These are phyloP conservation scores for Betula pendula DNA, from an alignment of 306 rosid genomes.

Conservation along the genomic window DNA sequence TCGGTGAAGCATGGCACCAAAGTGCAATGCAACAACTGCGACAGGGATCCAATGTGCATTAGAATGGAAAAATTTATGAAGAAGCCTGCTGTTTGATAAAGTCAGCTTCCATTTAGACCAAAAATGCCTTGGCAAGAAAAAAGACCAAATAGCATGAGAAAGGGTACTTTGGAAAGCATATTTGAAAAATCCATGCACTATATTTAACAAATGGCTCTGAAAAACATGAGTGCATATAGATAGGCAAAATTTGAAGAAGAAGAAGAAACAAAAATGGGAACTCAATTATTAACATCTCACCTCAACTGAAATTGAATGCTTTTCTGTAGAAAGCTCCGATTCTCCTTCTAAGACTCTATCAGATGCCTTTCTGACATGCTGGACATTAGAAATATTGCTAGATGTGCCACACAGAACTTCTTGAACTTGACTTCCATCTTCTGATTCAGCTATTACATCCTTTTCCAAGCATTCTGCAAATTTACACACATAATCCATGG, in stretches of 20 bases:
- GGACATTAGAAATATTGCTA: constrained; percentile 35
- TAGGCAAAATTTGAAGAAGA: constrained; percentile 3
- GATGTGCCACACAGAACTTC: constrained; percentile 42
- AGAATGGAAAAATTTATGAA: background rate
- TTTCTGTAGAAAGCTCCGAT: constrained; percentile 42
- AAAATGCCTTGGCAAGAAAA: background rate
- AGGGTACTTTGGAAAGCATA: background rate
- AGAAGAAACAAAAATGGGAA: constrained; percentile 21
- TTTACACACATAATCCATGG: background rate
- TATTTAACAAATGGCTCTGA: background rate
- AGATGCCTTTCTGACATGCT: constrained; percentile 30
- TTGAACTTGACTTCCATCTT: constrained; percentile 37
- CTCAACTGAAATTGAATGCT: constrained; percentile 64
- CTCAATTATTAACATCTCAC: constrained; percentile 36
- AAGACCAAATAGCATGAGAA: background rate
- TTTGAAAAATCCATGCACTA: background rate
- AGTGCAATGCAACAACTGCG: background rate
- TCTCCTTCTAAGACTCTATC: constrained; percentile 44
- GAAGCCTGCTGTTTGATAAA: background rate
- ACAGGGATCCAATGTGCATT: background rate
- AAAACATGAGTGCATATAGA: background rate
- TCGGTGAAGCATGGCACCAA: background rate
- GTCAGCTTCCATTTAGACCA: background rate
- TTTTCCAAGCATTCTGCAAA: constrained; percentile 29
- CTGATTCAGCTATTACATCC: constrained; percentile 37